A percentile compares a stretch with the other conserved stretches of the same genome.
Evolutionary conservation across 2,329 filamentous ascomycete species (phyloP).

Genomic region (Neofusicoccum laricinum): DNA sequence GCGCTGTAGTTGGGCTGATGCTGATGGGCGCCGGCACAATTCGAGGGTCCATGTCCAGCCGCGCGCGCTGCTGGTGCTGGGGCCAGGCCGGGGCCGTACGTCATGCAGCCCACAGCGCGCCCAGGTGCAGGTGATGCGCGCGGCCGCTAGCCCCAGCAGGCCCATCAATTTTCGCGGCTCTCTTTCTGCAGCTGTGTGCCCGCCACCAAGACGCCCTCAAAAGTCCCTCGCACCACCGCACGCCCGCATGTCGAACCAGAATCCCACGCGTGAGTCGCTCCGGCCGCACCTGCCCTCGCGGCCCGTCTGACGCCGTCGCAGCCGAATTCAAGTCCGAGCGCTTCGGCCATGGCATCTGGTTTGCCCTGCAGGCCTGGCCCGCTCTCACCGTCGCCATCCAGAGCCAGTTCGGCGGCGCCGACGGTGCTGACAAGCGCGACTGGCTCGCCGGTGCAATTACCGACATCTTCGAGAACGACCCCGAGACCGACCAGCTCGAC

Average conservation of each 20-base stretch:
- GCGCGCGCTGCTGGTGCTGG: neutral
- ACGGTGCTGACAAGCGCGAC: conserved; percentile 83
- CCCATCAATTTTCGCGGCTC: conserved; percentile 7
- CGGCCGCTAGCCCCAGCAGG: neutral
- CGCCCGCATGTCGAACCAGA: conserved; percentile 8
- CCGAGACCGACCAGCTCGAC: conserved; percentile 70
- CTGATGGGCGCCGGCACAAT: neutral
- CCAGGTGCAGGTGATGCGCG: neutral
- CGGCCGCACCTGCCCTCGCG: neutral
- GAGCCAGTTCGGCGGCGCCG: conserved; percentile 83
- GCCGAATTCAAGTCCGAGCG: conserved; percentile 19
- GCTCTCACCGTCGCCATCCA: conserved; percentile 83
- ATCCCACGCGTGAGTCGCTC: conserved; percentile 12
- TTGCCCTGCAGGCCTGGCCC: conserved; percentile 82
- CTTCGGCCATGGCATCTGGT: conserved; percentile 82
- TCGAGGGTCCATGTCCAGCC: neutral
- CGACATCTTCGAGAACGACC: conserved; percentile 64
- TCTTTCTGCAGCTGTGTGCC: neutral
- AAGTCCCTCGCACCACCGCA: neutral
- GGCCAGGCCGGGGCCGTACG: neutral
- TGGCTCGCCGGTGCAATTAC: conserved; percentile 90
- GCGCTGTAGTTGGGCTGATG: neutral
- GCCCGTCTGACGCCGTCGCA: conserved; percentile 13
- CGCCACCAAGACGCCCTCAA: neutral
- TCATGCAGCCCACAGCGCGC: neutral